These are phyloP conservation scores for Phytophthora pinifolia DNA, from an alignment of 352 stramenopile genomes.

Conservation along the genomic window DNA sequence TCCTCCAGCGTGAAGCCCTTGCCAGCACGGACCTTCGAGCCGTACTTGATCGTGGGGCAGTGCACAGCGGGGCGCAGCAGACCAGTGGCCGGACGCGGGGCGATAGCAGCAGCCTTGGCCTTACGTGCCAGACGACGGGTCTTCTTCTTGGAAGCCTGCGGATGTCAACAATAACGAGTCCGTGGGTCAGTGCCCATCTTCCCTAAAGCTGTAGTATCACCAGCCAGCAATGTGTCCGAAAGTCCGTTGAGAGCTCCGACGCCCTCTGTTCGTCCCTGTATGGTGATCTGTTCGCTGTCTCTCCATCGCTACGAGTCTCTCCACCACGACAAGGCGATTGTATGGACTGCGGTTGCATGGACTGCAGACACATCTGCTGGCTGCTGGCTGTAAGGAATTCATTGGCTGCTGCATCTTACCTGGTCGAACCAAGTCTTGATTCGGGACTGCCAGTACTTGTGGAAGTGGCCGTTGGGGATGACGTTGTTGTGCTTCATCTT, in stretches of 20 bases:
- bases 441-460: conserved; percentile 99
- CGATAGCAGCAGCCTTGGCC: conserved; percentile 97
- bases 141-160: conserved; percentile 98
- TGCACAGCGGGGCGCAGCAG: conserved; percentile 97
- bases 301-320: too few relatives aligned
- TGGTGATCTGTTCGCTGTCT: too few relatives aligned
- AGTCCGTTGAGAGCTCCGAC: too few relatives aligned
- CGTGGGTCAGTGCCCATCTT: not conserved
- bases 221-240: conserved; percentile 5
- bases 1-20: conserved; percentile 99
- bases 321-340: not conserved
- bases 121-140: conserved; percentile 94
- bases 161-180: conserved; percentile 40
- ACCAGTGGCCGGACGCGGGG: conserved; percentile 95
- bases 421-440: conserved; percentile 97
- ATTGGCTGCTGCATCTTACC: conserved; percentile 47
- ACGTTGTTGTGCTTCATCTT: conserved; percentile 99
- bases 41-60: conserved; percentile 98
- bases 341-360: conserved; percentile 5
- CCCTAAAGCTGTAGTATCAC: not conserved
- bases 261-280: too few relatives aligned
- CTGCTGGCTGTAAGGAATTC: conserved; percentile 1
- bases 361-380: conserved; percentile 10
- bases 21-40: conserved; percentile 96
- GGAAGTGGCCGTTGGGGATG: conserved; percentile 99